Base-by-base conservation (phyloP, 768 basidiomycete species). In the Podaxis mareebaensis region DNA sequence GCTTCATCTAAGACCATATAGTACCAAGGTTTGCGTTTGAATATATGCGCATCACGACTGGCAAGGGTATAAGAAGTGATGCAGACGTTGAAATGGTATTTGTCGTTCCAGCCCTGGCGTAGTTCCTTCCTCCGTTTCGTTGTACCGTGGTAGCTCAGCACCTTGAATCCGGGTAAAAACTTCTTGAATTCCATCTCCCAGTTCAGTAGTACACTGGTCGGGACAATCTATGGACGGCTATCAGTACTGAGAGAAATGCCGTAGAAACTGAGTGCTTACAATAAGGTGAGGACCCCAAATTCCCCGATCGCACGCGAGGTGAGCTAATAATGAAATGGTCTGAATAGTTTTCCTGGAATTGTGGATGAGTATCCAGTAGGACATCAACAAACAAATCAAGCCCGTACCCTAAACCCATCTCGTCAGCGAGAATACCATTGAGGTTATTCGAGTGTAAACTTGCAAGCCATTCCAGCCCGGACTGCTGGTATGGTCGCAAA, bases 101-200 rank as follows among this genome's bases (percentile, higher is more conserved):
- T 91, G 69, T 94, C 89, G 66, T 90, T 88, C 95, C 95, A 96
- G 33, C 95, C 95, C 67, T 92, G 86, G 11, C 95, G 87, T 22
- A 94, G 83, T 67, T 96, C 93, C 70, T 93, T 95, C 53, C 95
- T 87, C 40, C 93, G 92, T 71, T 94, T 94, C 40, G 90, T 88
- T 53, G 81, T 86, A 28, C 97, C 97, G 70, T 98, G 92, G 72
- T 99, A 99, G 71, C 91, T 91, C 39, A 97, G 74, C 57, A 91
- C 86, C 64, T 85, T 87, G 77, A 95, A 94, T 1, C 92, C 91
- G 0, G 96, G 96, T 0, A 94, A 81, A 74, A 98, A 97, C 72
- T 95, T 96, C 73, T 94, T 92, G 79, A 97, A 97, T 72, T 98
- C 96, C 89, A 93, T 91, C 71, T 93, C 90, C 96, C 95, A 98